A percentile compares a stretch with the other conserved stretches of the same genome.
These are phyloP conservation scores for Aspergillus flavus DNA, from an alignment of 2,329 filamentous ascomycete genomes.

Conservation along the genomic window DNA sequence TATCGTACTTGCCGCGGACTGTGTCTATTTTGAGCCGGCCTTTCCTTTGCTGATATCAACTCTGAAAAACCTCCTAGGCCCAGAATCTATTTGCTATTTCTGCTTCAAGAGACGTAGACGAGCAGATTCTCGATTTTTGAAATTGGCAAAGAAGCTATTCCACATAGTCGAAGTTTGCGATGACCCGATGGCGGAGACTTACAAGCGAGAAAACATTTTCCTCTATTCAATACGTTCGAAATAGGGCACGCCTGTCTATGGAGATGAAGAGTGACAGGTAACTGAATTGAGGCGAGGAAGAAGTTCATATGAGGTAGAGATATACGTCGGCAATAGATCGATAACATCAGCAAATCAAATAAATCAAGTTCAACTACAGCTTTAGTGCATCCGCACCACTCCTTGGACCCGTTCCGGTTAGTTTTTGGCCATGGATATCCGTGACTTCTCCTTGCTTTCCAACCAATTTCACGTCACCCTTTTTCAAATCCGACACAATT, in stretches of 20 bases:
- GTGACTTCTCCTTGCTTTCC: constrained; percentile 84
- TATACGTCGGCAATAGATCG: neutral
- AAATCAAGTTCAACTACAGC: constrained; percentile 27
- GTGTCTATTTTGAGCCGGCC: constrained; percentile 94
- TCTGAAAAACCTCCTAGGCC: constrained; percentile 70
- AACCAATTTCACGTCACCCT: constrained; percentile 88
- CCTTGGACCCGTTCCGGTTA: constrained; percentile 42
- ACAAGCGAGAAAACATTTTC: constrained; percentile 43
- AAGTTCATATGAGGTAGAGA: neutral
- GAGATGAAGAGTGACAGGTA: neutral
- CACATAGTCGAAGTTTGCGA: constrained; percentile 64
- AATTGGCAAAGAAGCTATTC: constrained; percentile 69
- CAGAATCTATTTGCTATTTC: constrained; percentile 72
- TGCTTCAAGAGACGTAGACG: constrained; percentile 93
- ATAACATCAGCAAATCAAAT: neutral
- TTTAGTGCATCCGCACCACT: constrained; percentile 38
- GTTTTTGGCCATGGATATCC: constrained; percentile 78
- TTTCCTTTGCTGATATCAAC: constrained; percentile 86
- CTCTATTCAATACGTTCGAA: constrained; percentile 40
- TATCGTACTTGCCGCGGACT: constrained; percentile 90
- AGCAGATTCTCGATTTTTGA: constrained; percentile 76
- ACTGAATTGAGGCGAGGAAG: neutral
- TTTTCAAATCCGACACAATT: constrained; percentile 70
- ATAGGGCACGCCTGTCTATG: constrained; percentile 11
- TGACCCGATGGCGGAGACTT: constrained; percentile 44